Evolutionary conservation across 2,329 filamentous ascomycete genomes (phyloP), one percentile per base, ranked within the genome.

Genomic region (Colletotrichum siamense): DNA sequence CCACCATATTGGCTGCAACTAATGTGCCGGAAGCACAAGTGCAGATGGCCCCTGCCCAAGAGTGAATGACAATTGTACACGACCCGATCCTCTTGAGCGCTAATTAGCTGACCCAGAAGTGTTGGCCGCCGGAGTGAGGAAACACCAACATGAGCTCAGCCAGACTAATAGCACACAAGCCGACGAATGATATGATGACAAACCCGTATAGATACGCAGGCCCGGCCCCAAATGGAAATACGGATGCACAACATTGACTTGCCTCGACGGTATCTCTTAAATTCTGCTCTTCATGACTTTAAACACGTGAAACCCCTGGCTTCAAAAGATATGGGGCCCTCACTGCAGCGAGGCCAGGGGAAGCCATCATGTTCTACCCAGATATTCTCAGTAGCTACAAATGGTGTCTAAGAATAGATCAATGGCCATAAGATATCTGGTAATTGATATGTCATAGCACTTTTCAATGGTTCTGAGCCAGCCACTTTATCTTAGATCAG

Each of bases 211-310:
- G 3, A 39, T 1, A 8, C 7, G 15, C 36, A 39, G 36, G 15
- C 0, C 36, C 36, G 1, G 1, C 15, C 36, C 8, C 36, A 9
- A 8, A 0, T 8, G 15, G 36, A 39, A 16, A 15, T 16, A 0
- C 8, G 8, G 0, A 39, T 9, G 4, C 36, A 3, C 8, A 18
- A 39, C 2, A 9, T 16, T 39, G 36, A 39, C 15, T 39, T 3
- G 4, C 2, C 15, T 2, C 0, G 36, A 39, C 4, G 4, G 15
- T 5, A 9, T 18, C 0, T 1, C 36, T 18, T 0, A 39, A 39
- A 0, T 5, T 16, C 1, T 16, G 34, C 34, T 36, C 3, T 36
- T 36, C 7, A 16, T 16, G 7, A 16, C 15, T 36, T 36, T 36
- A 1, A 16, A 36, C 15, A 36, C 34, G 7, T 36, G 34, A 36